Evolutionary conservation across 192 early-diverging fungal genomes (phyloP).

Genomic region (Backusella psychrophila): DNA sequence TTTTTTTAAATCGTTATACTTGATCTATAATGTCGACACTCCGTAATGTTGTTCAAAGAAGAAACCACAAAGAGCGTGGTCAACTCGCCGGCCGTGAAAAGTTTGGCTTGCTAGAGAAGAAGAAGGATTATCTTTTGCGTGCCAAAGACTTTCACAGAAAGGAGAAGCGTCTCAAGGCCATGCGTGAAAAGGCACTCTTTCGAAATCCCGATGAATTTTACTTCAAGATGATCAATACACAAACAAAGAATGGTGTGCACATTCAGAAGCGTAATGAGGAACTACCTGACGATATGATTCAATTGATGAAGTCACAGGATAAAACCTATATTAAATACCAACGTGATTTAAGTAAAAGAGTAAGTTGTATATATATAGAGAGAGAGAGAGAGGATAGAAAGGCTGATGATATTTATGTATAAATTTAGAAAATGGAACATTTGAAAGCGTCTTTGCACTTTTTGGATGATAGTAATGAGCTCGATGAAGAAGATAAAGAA

Average conservation of each 20-base stretch:
- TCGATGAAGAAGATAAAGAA: constrained; percentile 30
- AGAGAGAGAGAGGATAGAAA: no score
- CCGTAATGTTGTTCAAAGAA: constrained; percentile 80
- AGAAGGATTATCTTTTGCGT: constrained; percentile 97
- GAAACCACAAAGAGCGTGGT: constrained; percentile 87
- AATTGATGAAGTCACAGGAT: constrained; percentile 92
- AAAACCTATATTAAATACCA: constrained; percentile 84
- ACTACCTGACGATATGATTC: constrained; percentile 73
- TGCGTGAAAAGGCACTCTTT: constrained; percentile 82
- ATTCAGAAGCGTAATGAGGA: constrained; percentile 68
- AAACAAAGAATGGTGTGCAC: constrained; percentile 86
- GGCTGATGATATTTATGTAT: no score
- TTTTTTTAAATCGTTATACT: not conserved
- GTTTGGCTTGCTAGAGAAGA: constrained; percentile 90
- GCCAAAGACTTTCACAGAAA: constrained; percentile 88
- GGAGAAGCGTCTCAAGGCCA: constrained; percentile 78
- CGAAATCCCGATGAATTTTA: constrained; percentile 99
- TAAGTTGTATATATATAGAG: constrained; percentile 21
- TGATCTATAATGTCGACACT: constrained; percentile 56
- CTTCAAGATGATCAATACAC: constrained; percentile 91
- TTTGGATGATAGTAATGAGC: constrained; percentile 38
- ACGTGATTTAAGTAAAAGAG: constrained; percentile 71
- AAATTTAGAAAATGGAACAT: constrained; percentile 81
- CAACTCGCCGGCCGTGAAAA: constrained; percentile 63
- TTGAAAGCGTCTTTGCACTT: constrained; percentile 73